These are phyloP conservation scores for Mycena sp. DNA, from an alignment of 1,284 basidiomycete species.

Conservation along the genomic window DNA sequence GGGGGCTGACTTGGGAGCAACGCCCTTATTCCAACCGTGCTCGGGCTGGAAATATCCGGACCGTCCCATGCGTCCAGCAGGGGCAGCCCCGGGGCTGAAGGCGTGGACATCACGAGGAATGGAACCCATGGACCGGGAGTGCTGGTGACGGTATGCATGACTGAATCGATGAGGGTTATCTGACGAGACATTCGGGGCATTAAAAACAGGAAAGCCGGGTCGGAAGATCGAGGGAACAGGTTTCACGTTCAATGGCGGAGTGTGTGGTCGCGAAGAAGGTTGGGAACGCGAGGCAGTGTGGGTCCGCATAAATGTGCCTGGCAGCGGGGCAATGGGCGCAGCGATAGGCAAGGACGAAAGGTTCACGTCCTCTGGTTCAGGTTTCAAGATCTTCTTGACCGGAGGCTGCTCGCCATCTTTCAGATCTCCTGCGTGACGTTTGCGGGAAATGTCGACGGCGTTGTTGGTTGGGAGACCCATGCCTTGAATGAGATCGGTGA, in stretches of 20 bases:
- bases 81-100: slow-evolving; percentile 11
- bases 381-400: slow-evolving; percentile 27
- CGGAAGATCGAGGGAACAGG: slow-evolving; percentile 29
- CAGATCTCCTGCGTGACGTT: slow-evolving; percentile 29
- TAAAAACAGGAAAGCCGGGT: slow-evolving; percentile 42
- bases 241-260: slow-evolving; percentile 31
- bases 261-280: slow-evolving; percentile 52
- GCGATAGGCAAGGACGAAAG: slow-evolving; percentile 26
- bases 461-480: slow-evolving; percentile 28
- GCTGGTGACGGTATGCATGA: slow-evolving; percentile 47
- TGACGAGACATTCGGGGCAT: slow-evolving; percentile 38
- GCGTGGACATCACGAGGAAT: slow-evolving; percentile 26
- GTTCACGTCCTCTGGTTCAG: slow-evolving; percentile 28
- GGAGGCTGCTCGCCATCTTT: slow-evolving; percentile 26
- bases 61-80: slow-evolving; percentile 26
- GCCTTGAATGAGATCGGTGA: slow-evolving; percentile 29
- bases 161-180: slow-evolving; percentile 19
- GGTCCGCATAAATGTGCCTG: slow-evolving; percentile 12
- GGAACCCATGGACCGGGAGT: slow-evolving; percentile 35
- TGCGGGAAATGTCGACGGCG: slow-evolving; percentile 21
- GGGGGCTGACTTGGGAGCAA: slow-evolving; percentile 23
- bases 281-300: slow-evolving; percentile 41
- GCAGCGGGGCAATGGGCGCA: slow-evolving; percentile 14
- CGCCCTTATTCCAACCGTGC: slow-evolving; percentile 23
- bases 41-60: slow-evolving; percentile 25